phyloP scores from a whole-genome alignment of 257 asterid species.

The Fraxinus americana region DNA sequence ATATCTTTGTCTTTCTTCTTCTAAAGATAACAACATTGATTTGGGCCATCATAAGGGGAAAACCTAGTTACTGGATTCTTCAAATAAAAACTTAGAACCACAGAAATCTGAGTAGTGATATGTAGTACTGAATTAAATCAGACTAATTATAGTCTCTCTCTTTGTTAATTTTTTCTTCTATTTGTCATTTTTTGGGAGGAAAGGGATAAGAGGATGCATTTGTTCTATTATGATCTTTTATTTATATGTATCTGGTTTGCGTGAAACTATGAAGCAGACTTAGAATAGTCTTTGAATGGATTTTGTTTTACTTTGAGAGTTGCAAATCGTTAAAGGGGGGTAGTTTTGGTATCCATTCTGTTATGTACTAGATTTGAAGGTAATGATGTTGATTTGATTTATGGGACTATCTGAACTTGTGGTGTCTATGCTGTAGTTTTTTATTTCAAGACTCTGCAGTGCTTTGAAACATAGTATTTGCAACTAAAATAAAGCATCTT shows the following conservation, averaged over 20 bases:
- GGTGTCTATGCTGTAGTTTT: background rate
- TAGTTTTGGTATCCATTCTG: background rate
- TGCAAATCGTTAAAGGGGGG: background rate
- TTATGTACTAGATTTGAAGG: background rate
- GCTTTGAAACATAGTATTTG: background rate
- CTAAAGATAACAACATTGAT: background rate
- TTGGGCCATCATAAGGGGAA: background rate
- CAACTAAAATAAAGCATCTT: background rate
- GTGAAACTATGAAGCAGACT: background rate
- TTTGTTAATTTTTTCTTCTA: background rate
- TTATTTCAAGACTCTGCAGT: background rate
- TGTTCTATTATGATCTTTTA: background rate
- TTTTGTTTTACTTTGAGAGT: background rate
- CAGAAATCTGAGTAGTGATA: background rate
- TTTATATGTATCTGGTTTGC: conserved; percentile 7
- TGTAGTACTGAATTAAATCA: background rate
- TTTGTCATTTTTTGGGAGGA: background rate
- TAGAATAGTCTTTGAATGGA: background rate
- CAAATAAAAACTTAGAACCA: background rate
- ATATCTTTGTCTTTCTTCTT: background rate
- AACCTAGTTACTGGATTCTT: background rate
- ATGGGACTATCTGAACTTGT: background rate
- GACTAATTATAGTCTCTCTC: background rate
- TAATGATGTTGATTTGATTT: background rate
- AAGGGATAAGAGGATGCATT: background rate